phyloP scores from a whole-genome alignment of 2,329 filamentous ascomycete species.

The Eutypa lata region DNA sequence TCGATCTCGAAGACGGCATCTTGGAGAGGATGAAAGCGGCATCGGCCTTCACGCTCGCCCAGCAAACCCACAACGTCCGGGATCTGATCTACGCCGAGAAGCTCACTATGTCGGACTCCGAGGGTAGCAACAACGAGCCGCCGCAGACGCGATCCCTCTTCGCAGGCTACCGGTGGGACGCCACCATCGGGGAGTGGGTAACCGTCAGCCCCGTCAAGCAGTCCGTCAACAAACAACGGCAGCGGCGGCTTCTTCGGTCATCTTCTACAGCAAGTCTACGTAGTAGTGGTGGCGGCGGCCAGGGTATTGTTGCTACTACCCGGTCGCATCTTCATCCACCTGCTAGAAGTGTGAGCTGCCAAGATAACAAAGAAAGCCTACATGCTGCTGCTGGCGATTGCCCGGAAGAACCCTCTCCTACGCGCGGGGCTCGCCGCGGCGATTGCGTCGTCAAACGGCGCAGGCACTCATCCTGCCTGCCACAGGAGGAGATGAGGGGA shows the following conservation, averaged over 20 bases:
- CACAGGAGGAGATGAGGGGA: neutral
- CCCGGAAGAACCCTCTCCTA: too few species aligned
- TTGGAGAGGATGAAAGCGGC: constrained; percentile 40
- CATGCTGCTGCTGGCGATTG: too few species aligned
- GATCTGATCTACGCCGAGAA: constrained; percentile 54
- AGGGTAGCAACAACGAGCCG: neutral
- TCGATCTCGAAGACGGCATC: constrained; percentile 30
- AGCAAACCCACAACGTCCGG: constrained; percentile 48
- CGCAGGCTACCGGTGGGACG: constrained; percentile 48
- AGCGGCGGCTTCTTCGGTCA: constrained; percentile 16
- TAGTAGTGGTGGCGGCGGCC: too few species aligned
- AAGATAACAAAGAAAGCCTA: too few species aligned
- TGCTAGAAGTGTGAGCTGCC: too few species aligned
- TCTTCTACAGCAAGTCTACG: constrained; percentile 8
- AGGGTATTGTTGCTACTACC: neutral
- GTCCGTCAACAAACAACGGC: constrained; percentile 11
- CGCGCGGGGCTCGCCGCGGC: neutral
- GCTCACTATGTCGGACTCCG: constrained; percentile 19
- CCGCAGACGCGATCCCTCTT: constrained; percentile 17
- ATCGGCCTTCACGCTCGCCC: constrained; percentile 49
- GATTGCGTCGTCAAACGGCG: neutral
- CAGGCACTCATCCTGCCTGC: neutral
- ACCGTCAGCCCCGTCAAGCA: constrained; percentile 39
- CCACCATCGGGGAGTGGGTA: constrained; percentile 56
- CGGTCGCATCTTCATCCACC: too few species aligned